Percentiles rank a stretch among this genome's conserved stretches.
These are phyloP conservation scores for Seminavis robusta DNA, from an alignment of 108 stramenopile genomes.

Conservation along the genomic window DNA sequence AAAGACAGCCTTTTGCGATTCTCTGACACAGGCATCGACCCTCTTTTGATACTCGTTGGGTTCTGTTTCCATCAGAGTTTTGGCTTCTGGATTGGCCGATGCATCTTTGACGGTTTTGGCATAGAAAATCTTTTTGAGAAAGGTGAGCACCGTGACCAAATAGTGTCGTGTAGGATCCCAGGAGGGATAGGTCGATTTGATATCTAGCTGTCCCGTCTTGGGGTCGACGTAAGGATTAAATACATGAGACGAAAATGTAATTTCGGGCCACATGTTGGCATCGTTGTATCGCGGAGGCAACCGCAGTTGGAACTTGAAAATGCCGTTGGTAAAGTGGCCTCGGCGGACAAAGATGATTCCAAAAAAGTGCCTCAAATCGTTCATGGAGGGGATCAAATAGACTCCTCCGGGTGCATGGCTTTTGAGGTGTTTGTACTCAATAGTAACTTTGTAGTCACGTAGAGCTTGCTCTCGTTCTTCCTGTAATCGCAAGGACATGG, in stretches of 20 bases:
- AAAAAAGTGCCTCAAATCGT: slow-evolving; percentile 78
- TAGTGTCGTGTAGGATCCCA: slow-evolving; percentile 91
- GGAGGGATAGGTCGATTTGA: slow-evolving; percentile 65
- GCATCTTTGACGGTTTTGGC: slow-evolving; percentile 76
- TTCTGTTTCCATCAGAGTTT: slow-evolving; percentile 46
- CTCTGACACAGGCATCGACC: slow-evolving; percentile 69
- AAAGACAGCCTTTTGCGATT: slow-evolving; percentile 75
- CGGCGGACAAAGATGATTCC: slow-evolving; percentile 94
- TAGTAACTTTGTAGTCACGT: slow-evolving; percentile 90
- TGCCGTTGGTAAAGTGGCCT: slow-evolving; percentile 86
- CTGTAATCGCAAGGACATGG: no score
- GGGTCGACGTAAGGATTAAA: slow-evolving; percentile 91
- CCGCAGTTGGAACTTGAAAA: slow-evolving; percentile 90
- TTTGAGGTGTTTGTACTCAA: slow-evolving; percentile 95
- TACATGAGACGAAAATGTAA: slow-evolving; percentile 77
- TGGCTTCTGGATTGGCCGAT: slow-evolving; percentile 65
- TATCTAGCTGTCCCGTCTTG: slow-evolving; percentile 79
- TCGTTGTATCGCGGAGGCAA: slow-evolving; percentile 89
- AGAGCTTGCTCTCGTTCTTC: slow-evolving; percentile 85
- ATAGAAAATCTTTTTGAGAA: slow-evolving; percentile 96
- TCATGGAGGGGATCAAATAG: slow-evolving; percentile 81
- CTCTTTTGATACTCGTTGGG: slow-evolving; percentile 55
- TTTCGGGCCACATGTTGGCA: slow-evolving; percentile 68
- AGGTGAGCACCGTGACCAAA: slow-evolving; percentile 92
- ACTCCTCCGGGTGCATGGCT: slow-evolving; percentile 90